These are phyloP conservation scores for Salix purpurea DNA, from an alignment of 345 rosid genomes.

Conservation along the genomic window DNA sequence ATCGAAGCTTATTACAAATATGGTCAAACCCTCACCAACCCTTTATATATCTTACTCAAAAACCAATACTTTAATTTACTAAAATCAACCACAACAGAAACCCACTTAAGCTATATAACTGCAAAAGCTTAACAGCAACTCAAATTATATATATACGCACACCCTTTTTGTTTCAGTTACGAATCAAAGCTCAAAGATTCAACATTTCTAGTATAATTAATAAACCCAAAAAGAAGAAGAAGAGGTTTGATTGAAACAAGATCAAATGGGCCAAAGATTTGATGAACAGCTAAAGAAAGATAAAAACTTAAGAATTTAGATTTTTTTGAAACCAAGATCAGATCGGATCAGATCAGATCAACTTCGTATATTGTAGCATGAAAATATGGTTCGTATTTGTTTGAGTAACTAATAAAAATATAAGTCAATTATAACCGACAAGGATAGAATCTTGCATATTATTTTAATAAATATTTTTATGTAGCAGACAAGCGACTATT, in stretches of 20 bases:
- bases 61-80: not conserved
- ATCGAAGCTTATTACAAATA: not conserved
- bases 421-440: constrained; percentile 10
- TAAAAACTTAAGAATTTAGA: not conserved
- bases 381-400: not conserved
- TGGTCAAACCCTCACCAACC: too few species aligned
- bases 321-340: not conserved
- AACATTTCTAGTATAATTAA: too few species aligned
- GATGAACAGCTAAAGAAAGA: not conserved
- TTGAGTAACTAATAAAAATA: not conserved
- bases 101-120: not conserved
- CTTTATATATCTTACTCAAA: not conserved
- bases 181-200: too few species aligned
- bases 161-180: not conserved
- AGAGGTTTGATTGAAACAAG: not conserved
- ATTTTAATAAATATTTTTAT: not conserved
- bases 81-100: not conserved
- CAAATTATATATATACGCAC: not conserved
- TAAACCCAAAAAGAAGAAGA: not conserved
- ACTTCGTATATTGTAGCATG: not conserved
- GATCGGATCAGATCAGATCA: not conserved
- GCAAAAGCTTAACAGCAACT: not conserved
- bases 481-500: not conserved
- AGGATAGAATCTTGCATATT: constrained; percentile 26
- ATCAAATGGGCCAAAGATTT: not conserved